Evolutionary conservation across 805 yeast genomes (phyloP), one percentile per base, ranked within the genome.

Genomic region (Jamesozyma piceae): DNA sequence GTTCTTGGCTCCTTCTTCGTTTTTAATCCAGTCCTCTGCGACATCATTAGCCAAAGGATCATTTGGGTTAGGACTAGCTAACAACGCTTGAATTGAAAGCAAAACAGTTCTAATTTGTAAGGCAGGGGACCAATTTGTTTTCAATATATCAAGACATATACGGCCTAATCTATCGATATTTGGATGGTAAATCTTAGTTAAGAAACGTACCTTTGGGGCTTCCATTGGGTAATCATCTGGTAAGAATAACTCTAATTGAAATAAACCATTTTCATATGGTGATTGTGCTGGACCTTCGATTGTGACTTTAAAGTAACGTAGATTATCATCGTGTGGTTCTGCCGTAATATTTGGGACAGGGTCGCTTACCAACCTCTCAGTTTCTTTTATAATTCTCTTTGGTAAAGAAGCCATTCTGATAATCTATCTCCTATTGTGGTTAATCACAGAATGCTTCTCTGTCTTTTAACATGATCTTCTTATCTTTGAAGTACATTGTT

Each of bases 191-290:
- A 92, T 89, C 63, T 81, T 86, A 26, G 98, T 92, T 49, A 92
- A 67, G 55, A 92, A 92, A 45, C 98, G 74, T 42, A 92, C 94
- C 60, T 88, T 89, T 40, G 98, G 98, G 0, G 98, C 95, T 56
- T 86, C 87, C 97, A 90, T 83, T 11, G 98, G 98, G 63, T 92
- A 92, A 58, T 92, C 98, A 58, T 92, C 97, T 2, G 98, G 97
- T 49, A 92, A 65, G 58, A 74, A 92, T 49, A 92, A 69, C 63
- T 92, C 98, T 45, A 92, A 68, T 51, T 82, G 72, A 68, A 92
- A 92, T 3, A 67, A 55, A 24, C 85, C 85, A 32, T 88, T 87
- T 58, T 90, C 95, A 58, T 90, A 92, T 1, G 98, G 97, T 1
- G 95, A 84, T 41, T 82, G 81, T 26, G 74, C 70, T 9, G 98